Evolutionary conservation across 2,329 filamentous ascomycete species (phyloP), one percentile per base, ranked within the genome.

Genomic region (Cercospora brassicicola): DNA sequence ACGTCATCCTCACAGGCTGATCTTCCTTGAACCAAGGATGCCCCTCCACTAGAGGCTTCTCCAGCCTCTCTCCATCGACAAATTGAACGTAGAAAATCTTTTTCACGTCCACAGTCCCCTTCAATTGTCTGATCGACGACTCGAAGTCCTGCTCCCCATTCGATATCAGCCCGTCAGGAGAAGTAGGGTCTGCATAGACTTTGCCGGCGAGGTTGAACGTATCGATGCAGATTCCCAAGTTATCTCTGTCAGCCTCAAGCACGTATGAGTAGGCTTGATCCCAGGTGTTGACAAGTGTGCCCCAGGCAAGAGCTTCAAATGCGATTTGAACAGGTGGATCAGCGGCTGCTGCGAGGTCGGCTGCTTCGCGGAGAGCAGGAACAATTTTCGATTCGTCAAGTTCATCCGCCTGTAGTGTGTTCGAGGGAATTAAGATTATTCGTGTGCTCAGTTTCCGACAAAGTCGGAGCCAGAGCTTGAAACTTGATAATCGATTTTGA

Each of bases 81-180:
- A 93, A 84, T 76, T 94, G 91, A 0, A 94, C 82, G 73, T 91
- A 91, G 74, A 93, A 92, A 0, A 94, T 82, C 76, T 90, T 92
- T 36, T 80, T 77, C 0, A 86, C 81, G 68, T 91, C 86, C 4
- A 93, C 79, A 0, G 79, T 80, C 1, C 80, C 71, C 0, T 87
- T 78, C 6, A 92, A 79, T 5, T 84, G 80, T 30, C 80, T 77
- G 55, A 92, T 78, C 0, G 88, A 89, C 1, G 80, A 79, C 9
- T 78, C 76, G 0, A 90, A 82, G 0, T 82, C 84, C 2, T 81
- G 78, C 2, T 90, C 86, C 5, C 86, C 89, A 67, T 86, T 81
- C 0, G 79, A 71, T 0, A 81, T 86, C 69, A 82, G 83, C 2
- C 89, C 87, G 0, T 81, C 81, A 0, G 79, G 69, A 0, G 83